phyloP scores from a whole-genome alignment of 768 basidiomycete genomes.

The Phanerochaete sordida region DNA sequence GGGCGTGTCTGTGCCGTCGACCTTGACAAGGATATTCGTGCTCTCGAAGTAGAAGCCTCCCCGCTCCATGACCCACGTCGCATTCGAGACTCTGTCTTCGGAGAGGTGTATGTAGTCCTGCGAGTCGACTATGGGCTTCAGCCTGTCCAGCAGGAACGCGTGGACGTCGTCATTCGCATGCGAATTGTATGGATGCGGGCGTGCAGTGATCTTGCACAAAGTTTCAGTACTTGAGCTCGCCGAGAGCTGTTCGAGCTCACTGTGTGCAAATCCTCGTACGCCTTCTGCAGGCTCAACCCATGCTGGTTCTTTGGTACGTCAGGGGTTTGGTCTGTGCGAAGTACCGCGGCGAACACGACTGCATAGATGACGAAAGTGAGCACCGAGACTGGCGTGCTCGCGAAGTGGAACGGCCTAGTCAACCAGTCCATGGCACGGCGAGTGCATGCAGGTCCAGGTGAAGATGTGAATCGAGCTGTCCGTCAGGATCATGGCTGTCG shows the following conservation, averaged over 20 bases:
- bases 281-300: slow-evolving; percentile 46
- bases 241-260: too few species aligned
- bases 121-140: slow-evolving; percentile 41
- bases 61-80: slow-evolving; percentile 31
- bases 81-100: slow-evolving; percentile 49
- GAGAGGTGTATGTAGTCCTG: slow-evolving; percentile 46
- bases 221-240: too few species aligned
- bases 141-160: slow-evolving; percentile 51
- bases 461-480: neutral
- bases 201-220: slow-evolving; percentile 50
- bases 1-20: slow-evolving; percentile 47
- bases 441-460: neutral
- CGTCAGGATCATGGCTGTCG: neutral
- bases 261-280: slow-evolving; percentile 55
- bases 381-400: slow-evolving; percentile 40
- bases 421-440: slow-evolving; percentile 10
- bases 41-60: slow-evolving; percentile 55
- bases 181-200: slow-evolving; percentile 77
- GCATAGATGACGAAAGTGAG: slow-evolving; percentile 46
- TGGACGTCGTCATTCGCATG: slow-evolving; percentile 72
- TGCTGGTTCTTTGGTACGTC: slow-evolving; percentile 36
- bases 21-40: slow-evolving; percentile 63
- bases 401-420: slow-evolving; percentile 28
- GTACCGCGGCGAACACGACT: slow-evolving; percentile 41
- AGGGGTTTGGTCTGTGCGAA: slow-evolving; percentile 47